Conservation (phyloP, 768 basidiomycete species). For the Amanita exitialis region DNA sequence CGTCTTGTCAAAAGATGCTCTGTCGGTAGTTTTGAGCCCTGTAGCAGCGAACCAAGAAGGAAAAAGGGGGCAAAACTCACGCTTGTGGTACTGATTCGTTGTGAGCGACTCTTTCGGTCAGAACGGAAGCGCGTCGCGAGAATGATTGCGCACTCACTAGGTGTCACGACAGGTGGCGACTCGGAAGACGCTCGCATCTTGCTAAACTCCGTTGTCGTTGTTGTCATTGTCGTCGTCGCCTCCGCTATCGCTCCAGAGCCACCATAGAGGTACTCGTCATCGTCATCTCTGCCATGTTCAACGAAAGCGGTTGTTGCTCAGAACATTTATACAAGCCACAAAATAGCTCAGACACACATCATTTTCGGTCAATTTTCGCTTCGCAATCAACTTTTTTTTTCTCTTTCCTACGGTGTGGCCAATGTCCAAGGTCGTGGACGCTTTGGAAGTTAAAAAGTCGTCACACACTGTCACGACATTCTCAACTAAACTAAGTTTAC, state of each 20-base stretch:
- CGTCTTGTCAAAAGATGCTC: constrained; percentile 29
- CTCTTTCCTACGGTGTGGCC: no score
- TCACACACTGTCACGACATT: no score
- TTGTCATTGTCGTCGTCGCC: no score
- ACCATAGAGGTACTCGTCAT: constrained; percentile 75
- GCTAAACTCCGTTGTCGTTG: constrained; percentile 21
- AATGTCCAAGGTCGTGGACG: no score
- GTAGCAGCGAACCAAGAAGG: constrained; percentile 8
- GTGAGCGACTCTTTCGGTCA: constrained; percentile 24
- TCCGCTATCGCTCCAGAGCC: constrained; percentile 47
- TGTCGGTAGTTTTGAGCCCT: constrained; percentile 11
- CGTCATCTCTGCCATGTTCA: constrained; percentile 48
- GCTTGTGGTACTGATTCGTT: constrained; percentile 45
- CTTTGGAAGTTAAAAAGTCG: no score
- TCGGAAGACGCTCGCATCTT: not conserved
- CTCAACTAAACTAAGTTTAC: no score
- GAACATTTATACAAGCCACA: not conserved
- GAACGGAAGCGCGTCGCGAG: constrained; percentile 20
- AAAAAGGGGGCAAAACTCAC: constrained; percentile 47
- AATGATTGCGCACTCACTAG: constrained; percentile 18
- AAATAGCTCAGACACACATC: constrained; percentile 1
- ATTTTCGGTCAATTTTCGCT: not conserved
- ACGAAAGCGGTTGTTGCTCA: not conserved
- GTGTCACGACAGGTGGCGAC: constrained; percentile 14
- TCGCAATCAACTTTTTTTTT: no score